Conservation (phyloP, 768 basidiomycete genomes). For the Pleurotus salmoneostramineus region DNA sequence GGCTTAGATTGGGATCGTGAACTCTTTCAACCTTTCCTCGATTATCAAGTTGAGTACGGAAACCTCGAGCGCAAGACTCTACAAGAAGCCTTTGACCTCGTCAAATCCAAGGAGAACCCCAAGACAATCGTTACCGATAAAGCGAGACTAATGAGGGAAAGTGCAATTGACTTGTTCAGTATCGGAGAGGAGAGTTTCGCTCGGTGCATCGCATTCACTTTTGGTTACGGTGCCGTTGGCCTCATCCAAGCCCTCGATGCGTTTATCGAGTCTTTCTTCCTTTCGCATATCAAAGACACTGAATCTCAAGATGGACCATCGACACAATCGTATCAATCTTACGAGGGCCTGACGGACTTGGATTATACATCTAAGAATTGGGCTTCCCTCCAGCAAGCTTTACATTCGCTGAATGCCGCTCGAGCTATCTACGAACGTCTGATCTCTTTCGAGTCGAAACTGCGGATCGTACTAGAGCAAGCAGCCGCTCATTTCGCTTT, state of each 20-base stretch:
- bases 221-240: conserved; percentile 80
- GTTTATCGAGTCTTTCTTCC: conserved; percentile 68
- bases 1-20: conserved; percentile 83
- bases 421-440: conserved; percentile 70
- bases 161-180: conserved; percentile 69
- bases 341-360: conserved; percentile 68
- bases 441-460: conserved; percentile 61
- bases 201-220: conserved; percentile 77
- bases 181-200: conserved; percentile 76
- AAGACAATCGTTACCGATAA: conserved; percentile 36
- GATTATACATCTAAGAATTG: conserved; percentile 92
- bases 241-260: conserved; percentile 73
- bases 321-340: conserved; percentile 25
- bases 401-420: conserved; percentile 83
- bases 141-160: conserved; percentile 70
- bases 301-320: conserved; percentile 29
- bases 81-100: conserved; percentile 49
- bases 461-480: conserved; percentile 56
- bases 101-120: conserved; percentile 39
- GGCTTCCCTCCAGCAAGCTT: conserved; percentile 75
- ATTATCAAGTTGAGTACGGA: conserved; percentile 84
- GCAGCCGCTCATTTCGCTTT: conserved; percentile 57
- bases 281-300: conserved; percentile 54
- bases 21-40: conserved; percentile 91
- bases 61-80: conserved; percentile 72